Evolutionary conservation across 1,139 yeast genomes (phyloP), one percentile per base, ranked within the genome.

Genomic region (Yamadazyma membranifaciens): DNA sequence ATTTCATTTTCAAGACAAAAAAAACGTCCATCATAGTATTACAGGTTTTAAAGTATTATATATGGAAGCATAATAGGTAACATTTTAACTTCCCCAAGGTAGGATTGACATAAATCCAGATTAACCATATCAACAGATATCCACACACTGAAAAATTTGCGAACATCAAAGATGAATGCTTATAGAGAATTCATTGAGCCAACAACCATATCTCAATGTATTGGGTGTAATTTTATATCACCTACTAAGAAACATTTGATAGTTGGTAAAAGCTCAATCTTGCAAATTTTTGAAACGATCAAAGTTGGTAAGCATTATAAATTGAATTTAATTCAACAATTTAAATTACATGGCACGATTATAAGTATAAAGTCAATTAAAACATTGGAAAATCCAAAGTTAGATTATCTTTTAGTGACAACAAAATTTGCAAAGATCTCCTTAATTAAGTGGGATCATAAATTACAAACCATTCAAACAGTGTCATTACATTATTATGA

Each of bases 401-500:
- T 78, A 40, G 91, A 87, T 51, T 81, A 79, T 48, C 54, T 92
- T 32, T 61, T 85, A 4, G 69, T 92, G 2, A 69, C 89, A 10
- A 86, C 95, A 30, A 78, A 81, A 47, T 69, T 67, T 42, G 96
- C 97, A 17, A 91, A 91, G 59, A 59, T 88, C 40, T 85, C 95
- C 1, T 64, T 91, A 31, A 65, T 92, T 22, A 73, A 74, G 45
- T 92, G 96, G 89, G 84, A 88, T 55, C 64, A 65, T 9, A 62
- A 57, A 7, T 59, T 56, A 12, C 71, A 78, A 45, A 54, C 75
- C 0, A 70, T 92, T 11, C 68, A 76, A 14, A 88, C 97, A 0
- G 75, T 81, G 3, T 87, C 96, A 38, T 69, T 92, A 42, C 99
- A 92, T 62, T 88, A 78, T 59, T 92, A 91, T 60, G 98, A 91